A percentile compares a stretch with the other conserved stretches of the same genome.
These are phyloP conservation scores for Macrophomina phaseolina DNA, from an alignment of 2,329 filamentous ascomycete species.

Conservation along the genomic window DNA sequence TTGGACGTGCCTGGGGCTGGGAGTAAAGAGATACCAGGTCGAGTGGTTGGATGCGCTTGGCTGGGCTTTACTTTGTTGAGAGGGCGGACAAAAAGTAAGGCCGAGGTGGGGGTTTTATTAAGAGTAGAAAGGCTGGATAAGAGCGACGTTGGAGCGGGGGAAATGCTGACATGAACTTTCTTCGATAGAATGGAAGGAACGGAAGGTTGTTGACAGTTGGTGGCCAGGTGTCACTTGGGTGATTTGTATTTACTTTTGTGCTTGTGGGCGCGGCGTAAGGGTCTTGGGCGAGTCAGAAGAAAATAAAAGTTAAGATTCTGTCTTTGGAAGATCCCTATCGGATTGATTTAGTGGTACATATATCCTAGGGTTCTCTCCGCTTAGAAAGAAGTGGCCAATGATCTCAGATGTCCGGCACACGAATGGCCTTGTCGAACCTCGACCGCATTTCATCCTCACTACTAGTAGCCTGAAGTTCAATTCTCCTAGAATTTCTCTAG, in stretches of 20 bases:
- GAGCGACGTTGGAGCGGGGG: not conserved
- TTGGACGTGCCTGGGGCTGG: too few species aligned
- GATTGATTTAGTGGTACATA: too few species aligned
- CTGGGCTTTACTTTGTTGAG: not conserved
- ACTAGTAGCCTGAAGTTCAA: too few species aligned
- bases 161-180: not conserved
- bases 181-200: not conserved
- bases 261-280: not conserved
- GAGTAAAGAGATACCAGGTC: not conserved
- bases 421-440: too few species aligned
- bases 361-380: too few species aligned
- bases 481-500: too few species aligned
- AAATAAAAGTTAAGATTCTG: not conserved
- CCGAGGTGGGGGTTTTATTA: not conserved
- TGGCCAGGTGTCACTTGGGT: not conserved
- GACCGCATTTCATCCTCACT: too few species aligned
- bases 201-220: not conserved
- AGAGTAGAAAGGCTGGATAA: not conserved
- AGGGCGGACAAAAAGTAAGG: not conserved
- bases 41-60: slow-evolving; percentile 1
- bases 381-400: too few species aligned
- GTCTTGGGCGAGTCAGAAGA: not conserved
- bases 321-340: not conserved
- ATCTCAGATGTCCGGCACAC: too few species aligned
- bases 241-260: not conserved